A percentile compares a stretch with the other conserved stretches of the same genome.
phyloP scores from a whole-genome alignment of 2,329 filamentous ascomycete genomes.

The Fusarium pseudocircinatum region DNA sequence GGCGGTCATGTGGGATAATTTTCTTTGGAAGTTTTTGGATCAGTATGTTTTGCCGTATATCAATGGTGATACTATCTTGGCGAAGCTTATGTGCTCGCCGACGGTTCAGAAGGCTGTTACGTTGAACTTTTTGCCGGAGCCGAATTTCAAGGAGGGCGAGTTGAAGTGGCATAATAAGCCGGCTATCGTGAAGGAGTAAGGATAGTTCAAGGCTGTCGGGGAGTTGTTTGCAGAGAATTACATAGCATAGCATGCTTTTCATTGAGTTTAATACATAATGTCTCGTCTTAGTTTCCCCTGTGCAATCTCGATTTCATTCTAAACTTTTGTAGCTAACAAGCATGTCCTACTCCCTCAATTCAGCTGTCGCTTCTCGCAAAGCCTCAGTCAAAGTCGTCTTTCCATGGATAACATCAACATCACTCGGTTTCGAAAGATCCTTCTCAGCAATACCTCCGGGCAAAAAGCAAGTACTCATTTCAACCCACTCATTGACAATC shows the following conservation, averaged over 20 bases:
- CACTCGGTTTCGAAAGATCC: conserved; percentile 10
- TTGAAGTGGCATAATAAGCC: conserved; percentile 27
- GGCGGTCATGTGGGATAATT: conserved; percentile 26
- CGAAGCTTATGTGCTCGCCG: conserved; percentile 26
- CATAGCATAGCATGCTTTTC: background rate
- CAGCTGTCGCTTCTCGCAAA: conserved; percentile 4
- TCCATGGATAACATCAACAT: conserved; percentile 35
- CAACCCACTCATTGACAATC: conserved; percentile 43
- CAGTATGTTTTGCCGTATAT: conserved; percentile 25
- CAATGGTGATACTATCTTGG: conserved; percentile 22
- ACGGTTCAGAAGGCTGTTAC: conserved; percentile 21
- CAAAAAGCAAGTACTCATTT: conserved; percentile 45
- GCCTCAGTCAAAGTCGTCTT: conserved; percentile 32
- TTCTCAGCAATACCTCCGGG: conserved; percentile 40
- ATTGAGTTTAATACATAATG: background rate
- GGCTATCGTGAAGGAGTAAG: background rate
- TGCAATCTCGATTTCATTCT: fast-evolving
- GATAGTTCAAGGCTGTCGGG: fast-evolving
- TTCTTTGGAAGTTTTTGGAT: conserved; percentile 17
- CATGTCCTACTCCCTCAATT: background rate
- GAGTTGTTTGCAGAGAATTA: background rate
- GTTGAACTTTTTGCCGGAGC: conserved; percentile 25
- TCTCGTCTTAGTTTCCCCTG: fast-evolving
- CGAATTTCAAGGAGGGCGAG: conserved; percentile 7
- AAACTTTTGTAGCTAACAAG: fast-evolving